Evolutionary conservation across 345 rosid species (phyloP), one percentile per base, ranked within the genome.

Genomic region (Populus davidiana): DNA sequence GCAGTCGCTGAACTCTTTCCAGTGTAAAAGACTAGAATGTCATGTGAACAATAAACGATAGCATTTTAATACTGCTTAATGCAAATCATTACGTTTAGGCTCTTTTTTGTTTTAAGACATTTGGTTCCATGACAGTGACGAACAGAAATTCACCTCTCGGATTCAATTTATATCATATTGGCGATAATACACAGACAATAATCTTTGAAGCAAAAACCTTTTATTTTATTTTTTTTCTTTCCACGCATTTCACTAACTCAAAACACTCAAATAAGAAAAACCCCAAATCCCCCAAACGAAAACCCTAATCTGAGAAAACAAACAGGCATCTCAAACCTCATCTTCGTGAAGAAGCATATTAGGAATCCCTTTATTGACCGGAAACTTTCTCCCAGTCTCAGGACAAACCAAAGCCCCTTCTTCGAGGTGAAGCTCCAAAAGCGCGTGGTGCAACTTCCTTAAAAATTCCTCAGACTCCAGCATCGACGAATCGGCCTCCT

Each of bases 291-390:
- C 18, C 21, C 29, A 65, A 31, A 31, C 11, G 35, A 44, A 44
- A 76, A 75, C 71, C 73, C 39, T 18, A 56, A 36, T 35, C 39
- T 5, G 47, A 75, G 47, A 39, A 43, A 14, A 43, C 18, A 35
- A 52, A 73, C 17, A 44, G 8, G 12, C 17, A 69, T 8, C 43
- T 86, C 82, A 90, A 78, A 96, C 98, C 90, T 96, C 97, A 70
- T 96, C 98, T 75, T 93, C 97, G n/a, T 88, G 98, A 17, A 96
- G 98, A 82, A 93, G 93, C 98, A 96, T 92, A 79, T 92, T 93
- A 11, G 98, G 99, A 61, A 96, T 92, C 9, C 97, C 98, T 72
- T 91, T 93, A 43, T 52, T 91, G 5, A 90, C 94, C 0, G 94
- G 93, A 59, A 91, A 91, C 79, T 83, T 90, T 23, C 96, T 76